Evolutionary conservation across 2,329 filamentous ascomycete genomes (phyloP).

Genomic region (Exophiala oligosperma): DNA sequence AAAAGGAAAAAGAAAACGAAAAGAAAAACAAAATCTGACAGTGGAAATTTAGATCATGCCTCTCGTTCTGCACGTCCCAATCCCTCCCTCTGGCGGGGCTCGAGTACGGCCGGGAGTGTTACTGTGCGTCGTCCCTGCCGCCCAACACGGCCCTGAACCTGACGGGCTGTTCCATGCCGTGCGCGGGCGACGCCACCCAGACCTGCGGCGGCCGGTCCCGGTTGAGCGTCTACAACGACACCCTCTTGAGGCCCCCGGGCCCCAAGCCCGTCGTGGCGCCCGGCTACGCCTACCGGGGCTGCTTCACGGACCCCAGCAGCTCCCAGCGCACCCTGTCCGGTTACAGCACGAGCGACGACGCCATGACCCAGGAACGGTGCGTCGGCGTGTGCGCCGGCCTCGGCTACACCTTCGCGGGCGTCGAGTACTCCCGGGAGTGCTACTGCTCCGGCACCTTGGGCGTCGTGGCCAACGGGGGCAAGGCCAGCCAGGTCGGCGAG

Average conservation of each 20-base stretch:
- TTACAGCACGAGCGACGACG: constrained; percentile 47
- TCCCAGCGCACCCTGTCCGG: constrained; percentile 15
- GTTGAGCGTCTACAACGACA: constrained; percentile 20
- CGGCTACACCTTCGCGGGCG: constrained; percentile 37
- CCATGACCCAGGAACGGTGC: constrained; percentile 46
- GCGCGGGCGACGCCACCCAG: constrained; percentile 27
- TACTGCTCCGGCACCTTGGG: constrained; percentile 32
- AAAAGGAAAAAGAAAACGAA: too few relatives aligned
- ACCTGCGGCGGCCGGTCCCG: constrained; percentile 31
- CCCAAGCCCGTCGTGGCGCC: constrained; percentile 6
- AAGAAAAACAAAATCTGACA: too few relatives aligned
- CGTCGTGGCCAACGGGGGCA: constrained; percentile 24
- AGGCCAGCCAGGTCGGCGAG: constrained; percentile 9
- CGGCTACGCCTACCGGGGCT: constrained; percentile 22
- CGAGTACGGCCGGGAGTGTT: constrained; percentile 21
- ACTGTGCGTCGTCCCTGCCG: constrained; percentile 18
- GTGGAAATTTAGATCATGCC: constrained; percentile 28
- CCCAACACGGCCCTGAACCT: constrained; percentile 13
- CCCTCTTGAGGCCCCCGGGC: constrained; percentile 15
- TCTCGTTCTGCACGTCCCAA: constrained; percentile 23
- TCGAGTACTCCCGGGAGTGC: constrained; percentile 41
- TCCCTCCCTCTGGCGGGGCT: constrained; percentile 20
- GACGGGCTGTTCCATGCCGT: constrained; percentile 29
- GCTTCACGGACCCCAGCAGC: constrained; percentile 24
- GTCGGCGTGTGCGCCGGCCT: constrained; percentile 19